Evolutionary conservation across 208 protist species (phyloP), one percentile per base, ranked within the genome.

Genomic region (Tritrichomonas foetus): DNA sequence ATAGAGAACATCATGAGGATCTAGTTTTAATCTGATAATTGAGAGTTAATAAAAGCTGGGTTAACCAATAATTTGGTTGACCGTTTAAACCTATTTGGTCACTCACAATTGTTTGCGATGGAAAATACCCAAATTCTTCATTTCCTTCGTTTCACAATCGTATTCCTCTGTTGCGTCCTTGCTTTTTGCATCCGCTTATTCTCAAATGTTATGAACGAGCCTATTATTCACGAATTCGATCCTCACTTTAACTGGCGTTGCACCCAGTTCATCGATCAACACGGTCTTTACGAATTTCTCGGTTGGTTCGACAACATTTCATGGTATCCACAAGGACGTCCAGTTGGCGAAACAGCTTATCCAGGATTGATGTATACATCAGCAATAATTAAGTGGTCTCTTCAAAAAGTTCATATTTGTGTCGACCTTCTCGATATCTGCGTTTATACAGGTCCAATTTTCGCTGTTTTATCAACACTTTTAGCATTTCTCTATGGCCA

Each of bases 291-390:
- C 74, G 96, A 98, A 72, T 99, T 99, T 96, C 97, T 98, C 94
- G 98, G 98, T 96, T 99, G 98, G 98, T 99, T 99, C 95, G 98
- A 99, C 96, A 96, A 98, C 93, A 96, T 96, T 93, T 96, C 96
- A 75, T 99, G 98, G 98, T 99, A 99, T 95, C 98, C 98, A 93
- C 96, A 99, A n/a, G 98, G 98, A 57, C 96, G 98, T 66, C 98
- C 98, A 74, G 98, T 99, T 50, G 98, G 98, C 95, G 96, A 96
- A 93, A 99, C 98, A 66, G 97, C 98, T 47, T 99, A 99, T 96
- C 98, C 98, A 41, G 98, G 97, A 57, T 95, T 99, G 84, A 98
- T 99, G 98, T 96, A 97, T 93, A 99, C 98, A 61, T 96, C 98
- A 8, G 97, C 96, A 44, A 92, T 96, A 55, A 96, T 99, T n/a